Base-by-base conservation (phyloP, 2,329 filamentous ascomycete genomes). In the Colletotrichum theobromicola region DNA sequence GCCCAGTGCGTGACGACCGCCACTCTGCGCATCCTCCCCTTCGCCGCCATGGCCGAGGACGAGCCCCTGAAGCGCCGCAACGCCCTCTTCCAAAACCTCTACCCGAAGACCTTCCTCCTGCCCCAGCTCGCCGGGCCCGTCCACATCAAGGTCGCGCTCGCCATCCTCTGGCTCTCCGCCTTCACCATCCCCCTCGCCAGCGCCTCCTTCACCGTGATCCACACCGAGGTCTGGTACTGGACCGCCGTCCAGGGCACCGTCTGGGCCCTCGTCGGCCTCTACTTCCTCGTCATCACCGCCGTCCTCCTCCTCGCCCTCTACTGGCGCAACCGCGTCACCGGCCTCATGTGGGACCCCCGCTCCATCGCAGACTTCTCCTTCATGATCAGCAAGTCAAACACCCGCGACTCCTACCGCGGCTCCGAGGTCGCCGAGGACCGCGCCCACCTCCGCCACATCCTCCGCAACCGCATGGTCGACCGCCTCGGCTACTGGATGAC, bases 401-500 rank as follows among this genome's bases (percentile, higher is more conserved):
- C 93, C 21, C 88, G 95, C 63, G 86, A 88, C 26, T 93, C 94
- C 79, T 98, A 95, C 82, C 88, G 90, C 15, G 91, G 91, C 5
- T 92, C 93, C 0, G 93, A 96, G 78, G 90, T 91, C 0, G 88
- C 91, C 57, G 83, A 84, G 9, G 85, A 84, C 18, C 86, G 88
- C 62, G 80, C 83, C 35, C 87, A 91, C 37, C 90, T 94, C 79
- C 85, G 84, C 78, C 84, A 87, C 32, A 87, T 87, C 76, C 87
- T 90, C 57, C 86, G 84, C 64, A 89, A 87, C 79, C 90, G 88
- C 75, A 90, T 91, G 76, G 86, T 89, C 7, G 92, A 96, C 78
- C 89, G 94, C 58, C 88, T 98, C n/a, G 95, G 96, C 8, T 97
- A 97, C 83, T 98, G 96, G 95, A 91, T 90, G 73, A 91, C 92